These are phyloP conservation scores for Excoecaria agallocha DNA, from an alignment of 345 rosid species.

Conservation along the genomic window DNA sequence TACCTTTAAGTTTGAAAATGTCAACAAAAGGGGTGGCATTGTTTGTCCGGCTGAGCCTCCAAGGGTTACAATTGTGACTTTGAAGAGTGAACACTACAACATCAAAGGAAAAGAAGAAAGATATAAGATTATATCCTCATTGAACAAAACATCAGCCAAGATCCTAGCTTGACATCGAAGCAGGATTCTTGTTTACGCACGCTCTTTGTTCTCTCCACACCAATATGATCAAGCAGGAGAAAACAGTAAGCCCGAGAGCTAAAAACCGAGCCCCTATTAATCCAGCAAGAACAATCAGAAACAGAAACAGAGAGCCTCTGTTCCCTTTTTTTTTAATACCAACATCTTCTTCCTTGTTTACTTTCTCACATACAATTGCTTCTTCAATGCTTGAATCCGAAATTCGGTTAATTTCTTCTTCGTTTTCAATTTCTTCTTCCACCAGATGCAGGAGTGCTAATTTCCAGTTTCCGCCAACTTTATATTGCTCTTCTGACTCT, in stretches of 20 bases:
- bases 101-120: not conserved
- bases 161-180: not conserved
- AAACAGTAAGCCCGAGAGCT: conserved; percentile 53
- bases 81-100: conserved; percentile 5
- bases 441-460: not conserved
- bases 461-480: not conserved
- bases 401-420: not conserved
- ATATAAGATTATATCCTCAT: not conserved
- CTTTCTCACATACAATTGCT: not conserved
- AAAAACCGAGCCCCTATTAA: conserved; percentile 52
- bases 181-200: conserved; percentile 2
- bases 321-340: conserved; percentile 23
- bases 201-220: not conserved
- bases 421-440: conserved; percentile 15
- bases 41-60: not conserved
- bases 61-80: not conserved
- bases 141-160: not conserved
- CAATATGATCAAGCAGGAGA: conserved; percentile 34
- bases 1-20: conserved; percentile 11
- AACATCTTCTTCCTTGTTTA: not conserved
- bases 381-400: not conserved
- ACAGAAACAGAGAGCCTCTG: conserved; percentile 32
- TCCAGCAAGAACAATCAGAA: conserved; percentile 60
- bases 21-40: conserved; percentile 10
- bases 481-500: conserved; percentile 3